Conservation (phyloP, 192 early-diverging fungal species). For the Coemansia sp. region DNA sequence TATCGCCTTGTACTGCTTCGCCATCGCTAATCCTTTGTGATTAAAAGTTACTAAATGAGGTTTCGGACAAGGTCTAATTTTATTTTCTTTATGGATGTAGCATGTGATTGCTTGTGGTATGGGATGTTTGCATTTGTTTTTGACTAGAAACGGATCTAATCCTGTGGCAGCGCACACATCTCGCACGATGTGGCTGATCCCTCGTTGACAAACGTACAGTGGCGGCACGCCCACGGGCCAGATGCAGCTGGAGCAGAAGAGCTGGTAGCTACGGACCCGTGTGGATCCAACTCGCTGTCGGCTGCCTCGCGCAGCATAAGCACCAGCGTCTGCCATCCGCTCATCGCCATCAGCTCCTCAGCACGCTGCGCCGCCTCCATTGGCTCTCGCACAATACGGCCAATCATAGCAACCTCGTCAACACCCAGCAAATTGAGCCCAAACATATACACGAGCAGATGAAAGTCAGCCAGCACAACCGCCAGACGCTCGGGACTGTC, state of each 20-base stretch:
- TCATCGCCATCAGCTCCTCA: conserved; percentile 17
- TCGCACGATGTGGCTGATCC: conserved; percentile 32
- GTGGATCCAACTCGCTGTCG: conserved; percentile 23
- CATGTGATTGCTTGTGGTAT: too few relatives aligned
- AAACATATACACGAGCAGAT: conserved; percentile 72
- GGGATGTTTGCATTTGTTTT: too few relatives aligned
- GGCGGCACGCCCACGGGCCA: conserved; percentile 38
- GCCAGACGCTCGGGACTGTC: conserved; percentile 42
- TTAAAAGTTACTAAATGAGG: too few relatives aligned
- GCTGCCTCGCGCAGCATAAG: conserved; percentile 41
- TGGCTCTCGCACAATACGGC: conserved; percentile 22
- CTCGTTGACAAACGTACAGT: conserved; percentile 47
- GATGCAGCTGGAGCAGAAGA: background rate
- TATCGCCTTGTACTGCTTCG: conserved; percentile 72
- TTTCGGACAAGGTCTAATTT: too few relatives aligned
- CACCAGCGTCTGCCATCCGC: conserved; percentile 47
- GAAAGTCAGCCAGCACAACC: conserved; percentile 76
- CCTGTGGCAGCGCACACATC: conserved; percentile 45
- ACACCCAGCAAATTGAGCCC: conserved; percentile 65
- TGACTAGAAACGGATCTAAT: background rate
- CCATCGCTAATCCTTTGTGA: conserved; percentile 21
- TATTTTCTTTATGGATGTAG: too few relatives aligned
- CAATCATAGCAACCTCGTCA: conserved; percentile 49
- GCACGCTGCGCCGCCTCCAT: conserved; percentile 11
- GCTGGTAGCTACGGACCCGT: background rate